Evolutionary conservation across 768 basidiomycete genomes (phyloP), one percentile per base, ranked within the genome.

Genomic region (Russula brevipes): DNA sequence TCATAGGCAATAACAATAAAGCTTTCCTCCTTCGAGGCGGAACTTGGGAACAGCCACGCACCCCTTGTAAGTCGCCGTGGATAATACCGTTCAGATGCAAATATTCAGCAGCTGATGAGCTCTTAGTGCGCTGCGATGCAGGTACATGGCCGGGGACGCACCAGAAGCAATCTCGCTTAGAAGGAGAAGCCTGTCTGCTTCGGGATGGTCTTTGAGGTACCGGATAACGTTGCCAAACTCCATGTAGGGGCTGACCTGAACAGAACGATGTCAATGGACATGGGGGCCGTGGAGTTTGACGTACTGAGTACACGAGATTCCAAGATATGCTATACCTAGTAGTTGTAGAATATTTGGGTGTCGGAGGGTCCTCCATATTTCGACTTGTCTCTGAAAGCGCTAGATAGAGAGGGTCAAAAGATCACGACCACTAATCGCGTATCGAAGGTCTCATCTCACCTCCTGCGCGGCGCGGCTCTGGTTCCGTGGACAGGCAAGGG

Each of bases 331-430:
- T 12, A 66, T 67, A 45, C 66, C 66, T 10, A 60, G 59, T 24
- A 67, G 53, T 36, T 39, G 54, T 33, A 63, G 31, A 14, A 67
- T 61, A 44, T 67, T 67, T 11, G 58, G 54, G 39, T 67, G 66
- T 38, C 52, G 53, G 12, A 67, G 50, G 7, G 57, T 39, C 58
- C 64, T 66, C 66, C 66, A 67, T 51, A 60, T 66, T 46, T 66
- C 66, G 9, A 67, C 66, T 16, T 67, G 65, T 46, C 54, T 36
- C 35, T 16, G 39, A 36, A 67, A 67, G 36, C 64, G 59, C 66
- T 67, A 41, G 24, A 30, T 9, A 11, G 19, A 24, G 19, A 5
- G 30, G 42, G 16, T 59, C 41, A 31, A 50, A 47, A 31, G 5
- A 7, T 44, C 30, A 24, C 30, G 11, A 16, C 36, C 11, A 42